Percentiles rank a stretch among this genome's conserved stretches.
Conservation (phyloP, 345 rosid genomes). For the Hibiscus tridactylites region DNA sequence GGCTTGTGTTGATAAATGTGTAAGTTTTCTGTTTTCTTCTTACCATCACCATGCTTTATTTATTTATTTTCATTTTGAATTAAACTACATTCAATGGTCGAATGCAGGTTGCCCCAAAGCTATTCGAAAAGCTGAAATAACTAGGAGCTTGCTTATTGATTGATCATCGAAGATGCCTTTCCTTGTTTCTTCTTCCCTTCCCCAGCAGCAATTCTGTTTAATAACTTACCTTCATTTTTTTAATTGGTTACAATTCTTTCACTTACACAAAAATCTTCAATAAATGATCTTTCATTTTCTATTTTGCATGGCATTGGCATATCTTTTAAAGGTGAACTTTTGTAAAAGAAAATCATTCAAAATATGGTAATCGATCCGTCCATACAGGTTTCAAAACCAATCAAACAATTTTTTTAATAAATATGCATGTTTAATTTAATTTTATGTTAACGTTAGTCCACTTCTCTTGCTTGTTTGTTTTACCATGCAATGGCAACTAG, state of each 20-base stretch:
- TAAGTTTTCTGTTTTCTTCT: conserved; percentile 5
- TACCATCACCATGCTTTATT: background rate
- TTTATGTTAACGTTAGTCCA: too few species aligned
- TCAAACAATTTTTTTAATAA: too few species aligned
- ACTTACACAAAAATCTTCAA: background rate
- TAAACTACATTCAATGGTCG: background rate
- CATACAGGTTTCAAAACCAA: too few species aligned
- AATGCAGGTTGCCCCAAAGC: conserved; percentile 37
- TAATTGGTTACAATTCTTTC: background rate
- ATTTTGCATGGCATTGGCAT: too few species aligned
- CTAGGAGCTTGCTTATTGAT: background rate
- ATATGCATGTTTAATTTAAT: too few species aligned
- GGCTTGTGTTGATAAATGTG: conserved; percentile 26
- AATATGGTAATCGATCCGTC: too few species aligned
- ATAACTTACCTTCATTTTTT: background rate
- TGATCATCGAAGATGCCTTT: background rate
- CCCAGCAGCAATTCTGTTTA: background rate
- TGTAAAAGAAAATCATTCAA: too few species aligned
- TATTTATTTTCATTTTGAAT: conserved; percentile 1
- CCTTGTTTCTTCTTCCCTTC: background rate
- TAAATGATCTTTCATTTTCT: too few species aligned
- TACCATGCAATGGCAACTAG: too few species aligned
- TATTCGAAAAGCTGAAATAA: conserved; percentile 29
- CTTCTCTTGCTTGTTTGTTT: too few species aligned
- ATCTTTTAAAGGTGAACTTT: too few species aligned